Conservation (phyloP, 306 rosid species). For the Dryas octopetala region DNA sequence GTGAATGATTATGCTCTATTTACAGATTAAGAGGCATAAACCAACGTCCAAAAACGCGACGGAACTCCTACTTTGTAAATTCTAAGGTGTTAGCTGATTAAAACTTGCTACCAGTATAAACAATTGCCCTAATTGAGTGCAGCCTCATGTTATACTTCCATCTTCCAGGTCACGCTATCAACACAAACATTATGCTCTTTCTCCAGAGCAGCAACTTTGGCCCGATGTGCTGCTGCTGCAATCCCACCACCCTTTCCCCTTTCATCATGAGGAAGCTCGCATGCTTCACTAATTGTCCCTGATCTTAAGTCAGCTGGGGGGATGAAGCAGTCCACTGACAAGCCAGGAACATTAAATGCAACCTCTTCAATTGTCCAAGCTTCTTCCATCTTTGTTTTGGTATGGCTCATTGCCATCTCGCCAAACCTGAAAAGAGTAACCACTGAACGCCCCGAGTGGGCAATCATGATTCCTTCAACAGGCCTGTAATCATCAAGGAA, state of each 20-base stretch:
- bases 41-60: conserved; percentile 52
- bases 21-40: conserved; percentile 81
- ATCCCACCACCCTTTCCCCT: conserved; percentile 55
- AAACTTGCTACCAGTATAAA: conserved; percentile 72
- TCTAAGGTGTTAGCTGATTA: conserved; percentile 65
- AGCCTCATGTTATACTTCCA: conserved; percentile 53
- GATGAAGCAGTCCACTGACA: conserved; percentile 90
- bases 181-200: conserved; percentile 51
- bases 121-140: conserved; percentile 63
- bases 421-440: conserved; percentile 96
- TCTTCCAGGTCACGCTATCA: conserved; percentile 74
- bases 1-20: conserved; percentile 90
- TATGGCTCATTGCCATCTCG: conserved; percentile 98
- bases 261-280: conserved; percentile 78
- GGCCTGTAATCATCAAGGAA: conserved; percentile 89
- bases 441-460: conserved; percentile 92
- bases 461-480: conserved; percentile 98
- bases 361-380: conserved; percentile 99
- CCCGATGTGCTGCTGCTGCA: conserved; percentile 50
- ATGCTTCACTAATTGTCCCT: conserved; percentile 64
- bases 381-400: conserved; percentile 97
- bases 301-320: conserved; percentile 95
- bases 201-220: conserved; percentile 85
- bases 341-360: conserved; percentile 88
- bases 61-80: conserved; percentile 51